phyloP scores from a whole-genome alignment of 495 filamentous ascomycete species.

The Halenospora varia region DNA sequence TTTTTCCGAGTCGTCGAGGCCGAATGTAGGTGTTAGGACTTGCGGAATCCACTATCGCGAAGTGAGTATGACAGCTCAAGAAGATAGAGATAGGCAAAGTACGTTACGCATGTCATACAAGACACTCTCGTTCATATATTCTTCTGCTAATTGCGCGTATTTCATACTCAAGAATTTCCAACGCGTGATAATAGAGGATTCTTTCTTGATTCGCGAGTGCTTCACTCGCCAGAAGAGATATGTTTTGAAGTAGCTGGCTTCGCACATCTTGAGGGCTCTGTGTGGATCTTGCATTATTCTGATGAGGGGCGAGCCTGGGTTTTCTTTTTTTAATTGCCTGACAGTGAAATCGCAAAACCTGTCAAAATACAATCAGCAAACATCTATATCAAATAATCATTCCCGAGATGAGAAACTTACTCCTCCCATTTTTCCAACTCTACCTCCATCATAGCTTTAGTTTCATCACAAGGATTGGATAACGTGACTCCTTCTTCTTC shows the following conservation, averaged over 20 bases:
- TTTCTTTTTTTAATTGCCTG: not conserved
- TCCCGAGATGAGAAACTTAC: constrained; percentile 8
- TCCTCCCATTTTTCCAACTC: constrained; percentile 1
- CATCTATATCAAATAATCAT: too few species aligned
- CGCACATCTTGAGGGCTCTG: not conserved
- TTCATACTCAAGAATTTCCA: constrained; percentile 4
- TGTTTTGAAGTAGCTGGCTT: constrained; percentile 3
- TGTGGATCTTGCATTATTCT: not conserved
- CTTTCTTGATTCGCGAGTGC: constrained; percentile 8
- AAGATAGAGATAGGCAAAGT: not conserved
- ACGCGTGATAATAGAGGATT: constrained; percentile 5
- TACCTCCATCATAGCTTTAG: constrained; percentile 1
- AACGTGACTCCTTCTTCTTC: not conserved
- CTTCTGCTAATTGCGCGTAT: not conserved
- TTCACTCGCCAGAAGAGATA: constrained; percentile 5
- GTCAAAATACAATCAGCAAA: too few species aligned
- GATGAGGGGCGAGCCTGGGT: not conserved
- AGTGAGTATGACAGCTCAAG: not conserved
- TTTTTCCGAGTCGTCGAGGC: constrained; percentile 8
- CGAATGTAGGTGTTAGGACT: not conserved
- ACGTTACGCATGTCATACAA: constrained; percentile 12
- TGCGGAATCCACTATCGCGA: constrained; percentile 5
- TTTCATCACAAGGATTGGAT: constrained; percentile 2
- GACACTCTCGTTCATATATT: constrained; percentile 6
- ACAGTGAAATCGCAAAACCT: too few species aligned